Conservation (phyloP, 2,329 filamentous ascomycete genomes). For the Torrubiella hemipterigena region DNA sequence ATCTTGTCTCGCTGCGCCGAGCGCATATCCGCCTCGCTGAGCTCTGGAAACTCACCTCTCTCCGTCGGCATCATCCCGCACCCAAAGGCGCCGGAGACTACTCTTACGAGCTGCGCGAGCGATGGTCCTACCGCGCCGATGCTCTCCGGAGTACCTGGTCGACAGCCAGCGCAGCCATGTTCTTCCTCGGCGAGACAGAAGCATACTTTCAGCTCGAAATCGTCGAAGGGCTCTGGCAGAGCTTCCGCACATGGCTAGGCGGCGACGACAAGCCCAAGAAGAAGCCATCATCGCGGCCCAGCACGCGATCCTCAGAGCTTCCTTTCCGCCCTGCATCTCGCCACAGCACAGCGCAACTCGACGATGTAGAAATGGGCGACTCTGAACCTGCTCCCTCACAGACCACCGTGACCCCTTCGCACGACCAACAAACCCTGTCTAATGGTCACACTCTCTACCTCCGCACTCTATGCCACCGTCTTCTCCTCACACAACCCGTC, state of each 20-base stretch:
- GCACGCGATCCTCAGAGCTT: too few species aligned
- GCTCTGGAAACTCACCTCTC: conserved; percentile 73
- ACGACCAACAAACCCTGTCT: conserved; percentile 77
- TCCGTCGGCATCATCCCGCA: conserved; percentile 66
- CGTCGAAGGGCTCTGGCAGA: conserved; percentile 67
- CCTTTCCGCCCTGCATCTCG: too few species aligned
- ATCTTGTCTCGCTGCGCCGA: conserved; percentile 73
- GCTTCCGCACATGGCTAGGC: conserved; percentile 65
- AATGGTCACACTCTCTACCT: conserved; percentile 72
- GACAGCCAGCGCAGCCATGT: conserved; percentile 74
- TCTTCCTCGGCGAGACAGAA: conserved; percentile 79
- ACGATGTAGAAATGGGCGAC: conserved; percentile 12
- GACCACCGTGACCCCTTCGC: conserved; percentile 17
- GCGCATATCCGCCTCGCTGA: conserved; percentile 76
- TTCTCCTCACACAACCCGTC: conserved; percentile 51
- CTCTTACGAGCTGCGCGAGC: conserved; percentile 48
- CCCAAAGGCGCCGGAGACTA: conserved; percentile 50
- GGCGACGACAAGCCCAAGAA: conserved; percentile 27
- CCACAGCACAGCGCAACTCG: too few species aligned
- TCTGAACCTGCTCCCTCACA: conserved; percentile 9
- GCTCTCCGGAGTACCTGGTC: conserved; percentile 81
- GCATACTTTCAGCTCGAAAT: conserved; percentile 86
- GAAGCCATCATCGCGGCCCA: too few species aligned
- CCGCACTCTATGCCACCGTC: conserved; percentile 48
- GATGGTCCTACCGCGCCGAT: conserved; percentile 49